A percentile compares a stretch with the other conserved stretches of the same genome.
These are phyloP conservation scores for Cercospora zeae-maydis DNA, from an alignment of 2,329 filamentous ascomycete genomes.

Conservation along the genomic window DNA sequence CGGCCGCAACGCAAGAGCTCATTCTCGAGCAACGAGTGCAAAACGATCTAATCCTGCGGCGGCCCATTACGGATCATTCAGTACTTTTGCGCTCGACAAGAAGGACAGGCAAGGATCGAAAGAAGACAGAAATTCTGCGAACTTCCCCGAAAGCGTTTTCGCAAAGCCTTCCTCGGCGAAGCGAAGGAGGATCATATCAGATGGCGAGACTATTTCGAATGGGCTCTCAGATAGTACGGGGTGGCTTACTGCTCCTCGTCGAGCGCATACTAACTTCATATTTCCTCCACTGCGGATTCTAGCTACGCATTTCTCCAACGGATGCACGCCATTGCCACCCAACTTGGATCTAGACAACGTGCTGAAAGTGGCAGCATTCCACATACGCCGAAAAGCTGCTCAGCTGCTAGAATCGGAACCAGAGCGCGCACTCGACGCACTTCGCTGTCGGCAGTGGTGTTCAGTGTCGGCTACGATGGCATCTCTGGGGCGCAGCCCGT, in stretches of 20 bases:
- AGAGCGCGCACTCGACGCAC: slow-evolving; percentile 11
- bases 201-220: not conserved
- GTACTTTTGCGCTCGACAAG: slow-evolving; percentile 1
- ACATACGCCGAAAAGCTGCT: slow-evolving; percentile 17
- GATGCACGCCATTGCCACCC: slow-evolving; percentile 7
- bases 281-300: slow-evolving; percentile 6
- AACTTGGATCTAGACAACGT: slow-evolving; percentile 15
- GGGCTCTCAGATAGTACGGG: not conserved
- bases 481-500: slow-evolving; percentile 9
- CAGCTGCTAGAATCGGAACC: slow-evolving; percentile 12
- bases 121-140: not conserved
- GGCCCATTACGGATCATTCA: slow-evolving; percentile 11
- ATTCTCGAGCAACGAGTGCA: slow-evolving; percentile 9
- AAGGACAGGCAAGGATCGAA: not conserved
- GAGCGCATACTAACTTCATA: not conserved
- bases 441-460: slow-evolving; percentile 18
- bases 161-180: not conserved
- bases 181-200: not conserved
- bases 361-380: slow-evolving; percentile 16
- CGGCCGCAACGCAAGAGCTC: slow-evolving; percentile 14
- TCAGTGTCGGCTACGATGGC: slow-evolving; percentile 10
- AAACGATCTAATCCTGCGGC: slow-evolving; percentile 4
- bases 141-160: not conserved
- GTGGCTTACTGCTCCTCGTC: not conserved
- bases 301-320: slow-evolving; percentile 1